Evolutionary conservation across 257 asterid genomes (phyloP), one percentile per base, ranked within the genome.

Genomic region (Salvia splendens): DNA sequence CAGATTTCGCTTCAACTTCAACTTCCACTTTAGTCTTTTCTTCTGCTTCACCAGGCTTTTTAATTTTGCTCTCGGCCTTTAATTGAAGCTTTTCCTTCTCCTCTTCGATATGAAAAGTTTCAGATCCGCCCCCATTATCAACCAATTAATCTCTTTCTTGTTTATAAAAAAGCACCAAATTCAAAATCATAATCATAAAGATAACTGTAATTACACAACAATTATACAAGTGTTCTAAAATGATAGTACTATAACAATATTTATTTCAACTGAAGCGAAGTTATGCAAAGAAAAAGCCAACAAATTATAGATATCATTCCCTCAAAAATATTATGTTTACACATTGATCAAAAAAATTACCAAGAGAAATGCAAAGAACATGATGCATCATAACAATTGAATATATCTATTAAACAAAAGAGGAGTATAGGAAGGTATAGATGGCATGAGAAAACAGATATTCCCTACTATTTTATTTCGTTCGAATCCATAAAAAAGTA

Each of bases 1-100:
- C 16, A 4, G 81, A 78, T 69, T 83, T 84, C 45, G 78, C 54
- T 68, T 83, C 78, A 73, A 75, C 10, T 52, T 79, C 79, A 15
- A 84, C 64, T 16, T 78, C 84, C 68, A 69, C 79, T 70, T 81
- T 72, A 5, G 38, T 59, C 82, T 77, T 79, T 9, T 73, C 91
- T 67, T 79, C 71, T 6, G 52, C 76, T 73, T 79, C 83, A 32
- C 78, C 76, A 9, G 77, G 54, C 66, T 66, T 79, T 40, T 80
- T 75, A 4, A 69, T 63, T 60, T 75, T 72, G 42, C 38, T 77
- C 84, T 83, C 83, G 11, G 69, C 75, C 73, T 86, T 75, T 32
- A 81, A 12, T 63, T 88, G 86, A 32, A 72, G 40, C 16, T 86
- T 80, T 72, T 81, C 89, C 77, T 85, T 82, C 67, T 67, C 83